Evolutionary conservation across 1,139 yeast species (phyloP), one percentile per base, ranked within the genome.

Genomic region (Scheffersomyces parashehatae): DNA sequence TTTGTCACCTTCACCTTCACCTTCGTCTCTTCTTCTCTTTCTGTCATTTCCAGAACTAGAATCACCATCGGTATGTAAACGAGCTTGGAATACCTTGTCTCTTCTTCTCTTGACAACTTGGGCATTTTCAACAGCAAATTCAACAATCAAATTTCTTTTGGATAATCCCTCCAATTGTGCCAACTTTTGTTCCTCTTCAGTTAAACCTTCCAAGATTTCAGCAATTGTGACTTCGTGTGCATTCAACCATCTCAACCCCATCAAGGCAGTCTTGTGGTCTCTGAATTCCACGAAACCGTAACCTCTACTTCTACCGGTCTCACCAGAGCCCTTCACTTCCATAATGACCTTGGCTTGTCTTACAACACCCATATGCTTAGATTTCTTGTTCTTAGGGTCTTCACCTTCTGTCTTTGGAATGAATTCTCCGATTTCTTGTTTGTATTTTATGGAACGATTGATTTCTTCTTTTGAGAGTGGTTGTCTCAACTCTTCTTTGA

Each of bases 201-300:
- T 70, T 49, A 86, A 64, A 9, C 96, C 96, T 48, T 77, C 89
- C 14, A 79, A 54, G 32, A 88, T 77, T 65, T 91, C 97, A 8
- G 77, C 81, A 37, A 66, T 67, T 0, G 88, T 70, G 3, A 93
- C 96, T 57, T 81, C 85, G 62, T 93, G 97, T 3, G 96, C 97
- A 68, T 93, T 93, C 64, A 93, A 77, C 97, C 97, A 95, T 73
- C 99, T 82, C 48, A 93, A 78, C 5, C 96, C 98, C 97, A 91
- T 91, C 51, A 93, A 77, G 1, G 99, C 99, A 49, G 87, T 67
- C 65, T 87, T 88, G 64, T 93, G 99, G 64, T 91, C 96, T 67
- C 93, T 82, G 65, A 79, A 90, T 67, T 95, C 99, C 43, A 93
- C 69, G 73, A 91, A 54, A 50, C 99, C 99, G 58, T 91, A 93